Evolutionary conservation across 108 stramenopile species (phyloP), one percentile per base, ranked within the genome.

Genomic region (Cylindrotheca closterium): DNA sequence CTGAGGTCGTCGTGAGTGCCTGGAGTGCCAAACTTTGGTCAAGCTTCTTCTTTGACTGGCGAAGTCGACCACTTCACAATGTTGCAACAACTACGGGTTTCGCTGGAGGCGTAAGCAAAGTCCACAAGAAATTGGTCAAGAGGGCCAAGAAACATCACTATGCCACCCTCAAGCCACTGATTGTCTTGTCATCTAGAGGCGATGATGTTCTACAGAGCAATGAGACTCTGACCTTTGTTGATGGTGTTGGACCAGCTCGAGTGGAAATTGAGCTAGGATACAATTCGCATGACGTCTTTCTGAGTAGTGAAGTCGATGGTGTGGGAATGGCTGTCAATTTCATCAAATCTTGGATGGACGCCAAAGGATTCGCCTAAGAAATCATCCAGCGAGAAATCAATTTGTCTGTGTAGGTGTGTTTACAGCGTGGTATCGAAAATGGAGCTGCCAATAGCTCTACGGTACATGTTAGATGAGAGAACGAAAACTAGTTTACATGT

Each of bases 201-300:
- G 50, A 51, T n/a, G 50, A 51, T n/a, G 50, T 51, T 23, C 50
- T 51, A 5, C 5, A 51, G n/a, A 4, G 22, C 5, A n/a, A n/a
- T 23, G 50, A 51, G n/a, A 51, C 50, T 7, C 24, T 51, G 18
- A n/a, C 22, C 18, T 23, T n/a, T 5, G 50, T 23, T 23, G 50
- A 51, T 51, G 19, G 50, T n/a, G 24, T 51, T n/a, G 50, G 50
- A n/a, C 50, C 50, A 15, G 50, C 22, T 51, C 50, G 50, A n/a
- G 19, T n/a, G 50, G 50, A 51, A 51, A n/a, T 51, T 5, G 50
- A 51, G n/a, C 50, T 51, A n/a, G 24, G 24, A 23, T n/a, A 51
- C 50, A 51, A 51, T 51, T n/a, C 22, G 5, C 50, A 51, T n/a
- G 50, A 51, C 18, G 50, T 51, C 50, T 51, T 51, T 51, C 24